Conservation (phyloP, 2,329 filamentous ascomycete genomes). For the Lecanicillium sp. region DNA sequence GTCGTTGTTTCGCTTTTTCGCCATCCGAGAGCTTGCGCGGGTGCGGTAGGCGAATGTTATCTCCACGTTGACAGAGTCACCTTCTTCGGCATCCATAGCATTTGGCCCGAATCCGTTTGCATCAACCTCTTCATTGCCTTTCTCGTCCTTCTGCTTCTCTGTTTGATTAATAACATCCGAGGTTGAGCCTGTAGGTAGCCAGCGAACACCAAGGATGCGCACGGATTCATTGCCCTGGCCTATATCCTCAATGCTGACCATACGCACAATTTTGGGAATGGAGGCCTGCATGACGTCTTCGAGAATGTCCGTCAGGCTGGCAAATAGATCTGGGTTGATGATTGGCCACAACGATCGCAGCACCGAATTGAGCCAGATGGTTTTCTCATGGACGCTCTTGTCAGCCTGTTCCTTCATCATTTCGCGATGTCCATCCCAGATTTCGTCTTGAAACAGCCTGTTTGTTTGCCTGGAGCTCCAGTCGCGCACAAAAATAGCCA, state of each 20-base stretch:
- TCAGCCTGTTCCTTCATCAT: slow-evolving; percentile 35
- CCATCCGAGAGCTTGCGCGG: slow-evolving; percentile 48
- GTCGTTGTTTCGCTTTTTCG: slow-evolving; percentile 61
- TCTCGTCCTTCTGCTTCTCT: slow-evolving; percentile 13
- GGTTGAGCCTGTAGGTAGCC: slow-evolving; percentile 64
- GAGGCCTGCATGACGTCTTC: slow-evolving; percentile 78
- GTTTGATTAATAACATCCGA: slow-evolving; percentile 33
- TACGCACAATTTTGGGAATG: slow-evolving; percentile 58
- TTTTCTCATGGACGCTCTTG: slow-evolving; percentile 49
- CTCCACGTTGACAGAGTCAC: slow-evolving; percentile 71
- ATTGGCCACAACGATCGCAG: slow-evolving; percentile 63
- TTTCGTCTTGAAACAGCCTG: slow-evolving; percentile 57
- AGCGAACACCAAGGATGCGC: slow-evolving; percentile 61
- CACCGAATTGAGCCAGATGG: slow-evolving; percentile 65
- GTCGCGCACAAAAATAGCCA: slow-evolving; percentile 38
- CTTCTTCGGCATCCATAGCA: slow-evolving; percentile 68
- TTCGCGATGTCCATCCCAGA: slow-evolving; percentile 56
- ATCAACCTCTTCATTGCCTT: slow-evolving; percentile 26
- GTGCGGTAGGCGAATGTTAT: slow-evolving; percentile 66
- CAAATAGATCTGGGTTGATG: slow-evolving; percentile 67
- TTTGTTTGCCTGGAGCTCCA: slow-evolving; percentile 56
- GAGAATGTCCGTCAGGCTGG: slow-evolving; percentile 58
- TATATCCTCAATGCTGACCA: slow-evolving; percentile 69
- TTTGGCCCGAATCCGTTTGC: slow-evolving; percentile 30
- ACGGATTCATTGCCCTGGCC: slow-evolving; percentile 66